Evolutionary conservation across 192 early-diverging fungal species (phyloP), one percentile per base, ranked within the genome.

Genomic region (Coemansia sp.): DNA sequence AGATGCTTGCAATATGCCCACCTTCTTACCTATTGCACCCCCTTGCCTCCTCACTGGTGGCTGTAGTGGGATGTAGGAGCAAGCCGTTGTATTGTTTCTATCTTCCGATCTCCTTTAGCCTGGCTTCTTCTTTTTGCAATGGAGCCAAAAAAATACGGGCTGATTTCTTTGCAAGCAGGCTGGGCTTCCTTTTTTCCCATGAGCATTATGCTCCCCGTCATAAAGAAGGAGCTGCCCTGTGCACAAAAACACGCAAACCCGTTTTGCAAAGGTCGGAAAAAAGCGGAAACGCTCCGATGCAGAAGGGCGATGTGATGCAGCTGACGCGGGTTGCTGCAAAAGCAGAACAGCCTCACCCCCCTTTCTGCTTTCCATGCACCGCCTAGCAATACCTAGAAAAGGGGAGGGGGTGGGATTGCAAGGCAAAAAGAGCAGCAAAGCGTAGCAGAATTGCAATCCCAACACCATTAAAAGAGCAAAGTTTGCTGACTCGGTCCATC

Each of bases 241-340:
- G 44, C 44, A 22, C 51, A 54, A 12, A 22, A 9, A 12, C 44
- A 45, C 44, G 1, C 44, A 12, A 12, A 14, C 1, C 5, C 44
- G 44, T 14, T 45, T 45, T 45, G 44, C 44, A 9, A 12, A 1
- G 9, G 10, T 54, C 51, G 51, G 51, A 54, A 25, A 4, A 54
- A 54, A 54, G 51, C 51, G 51, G 51, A 54, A 54, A 54, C 51
- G 13, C 7, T 54, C 20, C 12, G 51, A 54, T 54, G 19, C 51
- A 54, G 22, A 20, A 54, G 19, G 48, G 10, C 10, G 13, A 12
- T 9, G 44, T 45, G 44, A 50, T 50, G 48, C 48, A 50, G 48
- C 48, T 50, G 48, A 50, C 48, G n/a, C 48, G 19, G 48, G 48
- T 50, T 19, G 48, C 48, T 17, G 7, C 48, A 12, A 50, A 50